Conservation (phyloP, 805 yeast species). For the Ogataea chonburiensis region DNA sequence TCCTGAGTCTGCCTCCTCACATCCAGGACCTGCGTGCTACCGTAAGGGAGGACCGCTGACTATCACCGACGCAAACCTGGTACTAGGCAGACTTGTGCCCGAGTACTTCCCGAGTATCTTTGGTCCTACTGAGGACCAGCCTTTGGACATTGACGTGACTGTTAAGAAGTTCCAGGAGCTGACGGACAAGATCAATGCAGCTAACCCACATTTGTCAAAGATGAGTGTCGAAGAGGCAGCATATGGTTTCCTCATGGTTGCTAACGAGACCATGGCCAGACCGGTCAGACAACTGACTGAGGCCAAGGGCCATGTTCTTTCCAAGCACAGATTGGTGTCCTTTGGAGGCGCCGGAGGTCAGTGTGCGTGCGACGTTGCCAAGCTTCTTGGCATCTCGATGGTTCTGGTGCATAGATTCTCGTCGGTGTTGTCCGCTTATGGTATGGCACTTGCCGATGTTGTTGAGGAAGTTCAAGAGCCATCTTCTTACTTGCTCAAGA, state of each 20-base stretch:
- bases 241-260: slow-evolving; percentile 76
- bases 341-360: slow-evolving; percentile 97
- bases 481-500: slow-evolving; percentile 45
- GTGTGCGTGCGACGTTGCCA: slow-evolving; percentile 77
- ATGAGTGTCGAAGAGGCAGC: slow-evolving; percentile 71
- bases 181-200: slow-evolving; percentile 54
- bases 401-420: slow-evolving; percentile 80
- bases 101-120: slow-evolving; percentile 75
- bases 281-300: slow-evolving; percentile 85
- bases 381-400: slow-evolving; percentile 61
- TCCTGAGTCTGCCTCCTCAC: slow-evolving; percentile 81
- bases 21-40: slow-evolving; percentile 86
- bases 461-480: slow-evolving; percentile 81
- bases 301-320: slow-evolving; percentile 69
- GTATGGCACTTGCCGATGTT: slow-evolving; percentile 83
- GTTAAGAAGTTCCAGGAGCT: slow-evolving; percentile 50
- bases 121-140: slow-evolving; percentile 73
- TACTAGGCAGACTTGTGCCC: slow-evolving; percentile 66
- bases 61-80: slow-evolving; percentile 77
- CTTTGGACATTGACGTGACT: slow-evolving; percentile 58
- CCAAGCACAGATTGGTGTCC: slow-evolving; percentile 70
- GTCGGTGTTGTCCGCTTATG: slow-evolving; percentile 82
- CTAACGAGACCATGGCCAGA: slow-evolving; percentile 87
- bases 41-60: slow-evolving; percentile 82
- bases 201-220: slow-evolving; percentile 38